Evolutionary conservation across 2,329 filamentous ascomycete genomes (phyloP).

Genomic region (Scleromitrula shiraiana): DNA sequence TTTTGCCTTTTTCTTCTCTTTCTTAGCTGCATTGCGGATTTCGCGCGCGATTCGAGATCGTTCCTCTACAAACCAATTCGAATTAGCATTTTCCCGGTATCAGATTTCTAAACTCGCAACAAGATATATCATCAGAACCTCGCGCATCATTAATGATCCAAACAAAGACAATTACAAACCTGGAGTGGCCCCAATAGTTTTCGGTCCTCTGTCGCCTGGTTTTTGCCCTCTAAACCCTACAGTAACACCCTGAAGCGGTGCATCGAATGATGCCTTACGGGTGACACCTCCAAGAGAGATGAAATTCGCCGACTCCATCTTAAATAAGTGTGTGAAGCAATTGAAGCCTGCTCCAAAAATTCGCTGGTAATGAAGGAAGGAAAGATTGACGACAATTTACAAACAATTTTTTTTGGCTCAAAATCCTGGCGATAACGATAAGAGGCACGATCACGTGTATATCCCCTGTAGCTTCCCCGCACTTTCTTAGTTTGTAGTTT

Average conservation of each 20-base stretch:
- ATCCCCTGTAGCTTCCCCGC: too few relatives aligned
- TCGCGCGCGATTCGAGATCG: slow-evolving; percentile 19
- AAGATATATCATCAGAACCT: too few relatives aligned
- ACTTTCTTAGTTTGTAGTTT: too few relatives aligned
- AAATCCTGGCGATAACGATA: too few relatives aligned
- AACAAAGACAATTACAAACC: slow-evolving; percentile 3
- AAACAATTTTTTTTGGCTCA: slow-evolving; percentile 8
- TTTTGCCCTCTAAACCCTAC: slow-evolving; percentile 1
- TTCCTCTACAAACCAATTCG: slow-evolving; percentile 16
- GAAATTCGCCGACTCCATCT: slow-evolving; percentile 11
- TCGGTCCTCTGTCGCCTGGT: not conserved
- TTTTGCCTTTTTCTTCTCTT: slow-evolving; percentile 25
- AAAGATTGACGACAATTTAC: too few relatives aligned
- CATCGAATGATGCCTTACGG: slow-evolving; percentile 1
- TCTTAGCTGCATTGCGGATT: slow-evolving; percentile 17
- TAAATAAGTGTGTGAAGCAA: not conserved
- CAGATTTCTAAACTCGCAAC: too few relatives aligned
- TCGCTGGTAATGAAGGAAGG: too few relatives aligned
- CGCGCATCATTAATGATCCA: too few relatives aligned
- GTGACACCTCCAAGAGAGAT: slow-evolving; percentile 10
- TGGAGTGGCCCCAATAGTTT: slow-evolving; percentile 10
- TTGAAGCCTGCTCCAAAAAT: not conserved
- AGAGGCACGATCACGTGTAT: too few relatives aligned
- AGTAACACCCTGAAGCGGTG: not conserved
- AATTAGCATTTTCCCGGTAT: not conserved